Conservation (phyloP, 352 stramenopile genomes). For the Phytopythium chamaehyphon region DNA sequence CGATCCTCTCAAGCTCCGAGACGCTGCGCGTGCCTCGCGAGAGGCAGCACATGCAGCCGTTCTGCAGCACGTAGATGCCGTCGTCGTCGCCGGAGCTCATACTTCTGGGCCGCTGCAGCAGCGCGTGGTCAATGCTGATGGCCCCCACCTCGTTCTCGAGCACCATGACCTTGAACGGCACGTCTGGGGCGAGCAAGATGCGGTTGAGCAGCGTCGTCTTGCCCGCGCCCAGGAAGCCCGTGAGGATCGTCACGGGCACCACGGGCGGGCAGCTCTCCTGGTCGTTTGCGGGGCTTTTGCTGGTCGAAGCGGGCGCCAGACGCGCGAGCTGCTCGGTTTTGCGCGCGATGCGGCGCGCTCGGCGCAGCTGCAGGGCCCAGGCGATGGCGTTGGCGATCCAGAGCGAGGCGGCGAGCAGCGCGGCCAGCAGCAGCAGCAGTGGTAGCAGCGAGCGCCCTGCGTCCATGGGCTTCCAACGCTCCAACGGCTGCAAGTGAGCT, state of each 20-base stretch:
- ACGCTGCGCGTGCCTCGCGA: slow-evolving; percentile 89
- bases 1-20: slow-evolving; percentile 88
- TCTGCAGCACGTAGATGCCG: slow-evolving; percentile 97
- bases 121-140: slow-evolving; percentile 65
- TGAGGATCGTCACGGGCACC: slow-evolving; percentile 92
- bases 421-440: slow-evolving; percentile 22
- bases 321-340: slow-evolving; percentile 49
- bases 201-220: slow-evolving; percentile 97
- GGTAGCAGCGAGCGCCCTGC: slow-evolving; percentile 11
- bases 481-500: background rate
- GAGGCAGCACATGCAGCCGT: slow-evolving; percentile 98
- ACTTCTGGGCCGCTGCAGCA: slow-evolving; percentile 32
- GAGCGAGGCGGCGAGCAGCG: slow-evolving; percentile 47
- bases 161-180: slow-evolving; percentile 94
- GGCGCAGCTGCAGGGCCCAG: slow-evolving; percentile 59
- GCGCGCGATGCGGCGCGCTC: slow-evolving; percentile 46
- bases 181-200: slow-evolving; percentile 83
- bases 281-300: background rate
- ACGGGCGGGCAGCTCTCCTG: background rate
- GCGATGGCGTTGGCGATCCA: slow-evolving; percentile 58
- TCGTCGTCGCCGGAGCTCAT: slow-evolving; percentile 29
- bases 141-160: slow-evolving; percentile 87
- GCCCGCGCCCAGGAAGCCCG: slow-evolving; percentile 91
- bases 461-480: background rate
- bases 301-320: slow-evolving; percentile 5